These are phyloP conservation scores for Thuidium tamariscinum DNA, from an alignment of 225 moss, liverwort and hornwort genomes.

Conservation along the genomic window DNA sequence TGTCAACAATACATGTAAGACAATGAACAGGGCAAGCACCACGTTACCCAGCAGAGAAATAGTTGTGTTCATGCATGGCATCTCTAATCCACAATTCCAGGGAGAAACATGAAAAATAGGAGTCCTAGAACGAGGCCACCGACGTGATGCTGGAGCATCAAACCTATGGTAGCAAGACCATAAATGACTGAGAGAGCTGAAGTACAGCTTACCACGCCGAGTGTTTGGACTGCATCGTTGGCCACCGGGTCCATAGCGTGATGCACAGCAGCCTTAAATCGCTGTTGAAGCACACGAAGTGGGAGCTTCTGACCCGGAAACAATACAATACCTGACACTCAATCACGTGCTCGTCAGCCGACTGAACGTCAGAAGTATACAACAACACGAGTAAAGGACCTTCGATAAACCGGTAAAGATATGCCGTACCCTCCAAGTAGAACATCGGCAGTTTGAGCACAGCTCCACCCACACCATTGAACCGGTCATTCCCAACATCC, in stretches of 20 bases:
- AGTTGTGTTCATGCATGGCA: not conserved
- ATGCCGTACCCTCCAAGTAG: constrained; percentile 77
- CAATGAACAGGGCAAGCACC: not conserved
- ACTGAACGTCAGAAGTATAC: not conserved
- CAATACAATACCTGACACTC: constrained; percentile 65
- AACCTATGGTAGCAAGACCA: not conserved
- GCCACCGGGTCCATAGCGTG: constrained; percentile 68
- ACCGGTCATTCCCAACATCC: constrained; percentile 42
- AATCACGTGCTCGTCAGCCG: not conserved
- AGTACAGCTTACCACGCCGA: constrained; percentile 60
- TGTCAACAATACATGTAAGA: not conserved
- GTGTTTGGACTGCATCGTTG: constrained; percentile 62
- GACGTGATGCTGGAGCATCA: not conserved
- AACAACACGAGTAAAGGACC: not conserved
- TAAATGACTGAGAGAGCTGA: not conserved
- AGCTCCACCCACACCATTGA: constrained; percentile 62
- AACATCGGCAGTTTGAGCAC: constrained; percentile 85
- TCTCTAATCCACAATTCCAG: not conserved
- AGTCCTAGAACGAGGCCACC: not conserved
- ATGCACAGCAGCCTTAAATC: constrained; percentile 83
- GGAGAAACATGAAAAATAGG: not conserved
- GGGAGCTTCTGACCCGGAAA: constrained; percentile 91
- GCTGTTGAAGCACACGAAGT: constrained; percentile 79
- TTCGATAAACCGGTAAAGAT: not conserved
- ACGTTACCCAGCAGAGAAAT: not conserved